Conservation (phyloP, 345 rosid genomes). For the Eucalyptus regnans region DNA sequence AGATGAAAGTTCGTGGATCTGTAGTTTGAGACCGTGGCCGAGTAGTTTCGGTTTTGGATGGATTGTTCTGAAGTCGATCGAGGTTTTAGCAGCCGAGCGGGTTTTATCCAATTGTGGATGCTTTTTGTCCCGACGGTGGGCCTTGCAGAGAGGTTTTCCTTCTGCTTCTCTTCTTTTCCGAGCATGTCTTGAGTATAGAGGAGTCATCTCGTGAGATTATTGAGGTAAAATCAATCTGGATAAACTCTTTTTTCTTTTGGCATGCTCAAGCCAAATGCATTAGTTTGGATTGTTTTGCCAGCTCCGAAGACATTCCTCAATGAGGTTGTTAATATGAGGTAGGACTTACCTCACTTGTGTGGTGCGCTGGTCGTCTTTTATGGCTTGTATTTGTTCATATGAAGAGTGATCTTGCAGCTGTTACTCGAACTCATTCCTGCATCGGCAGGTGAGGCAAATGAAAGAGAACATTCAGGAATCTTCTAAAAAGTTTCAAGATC, state of each 20-base stretch:
- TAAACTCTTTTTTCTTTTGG: background rate
- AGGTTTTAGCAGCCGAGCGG: background rate
- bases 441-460: background rate
- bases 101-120: background rate
- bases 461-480: background rate
- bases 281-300: background rate
- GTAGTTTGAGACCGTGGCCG: background rate
- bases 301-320: background rate
- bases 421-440: background rate
- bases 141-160: background rate
- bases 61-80: background rate
- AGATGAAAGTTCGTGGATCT: background rate
- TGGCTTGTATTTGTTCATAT: background rate
- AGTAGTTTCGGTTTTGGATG: background rate
- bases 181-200: background rate
- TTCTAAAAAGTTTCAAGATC: background rate
- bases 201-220: background rate
- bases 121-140: background rate
- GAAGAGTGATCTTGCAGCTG: background rate
- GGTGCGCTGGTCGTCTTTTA: background rate
- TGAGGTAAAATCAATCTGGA: background rate
- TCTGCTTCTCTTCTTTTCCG: background rate
- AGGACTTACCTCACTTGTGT: too few species aligned
- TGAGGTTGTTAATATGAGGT: background rate
- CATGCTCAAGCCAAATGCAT: background rate